Evolutionary conservation across 805 yeast species (phyloP), one percentile per base, ranked within the genome.

Genomic region (Hanseniaspora valbyensis): DNA sequence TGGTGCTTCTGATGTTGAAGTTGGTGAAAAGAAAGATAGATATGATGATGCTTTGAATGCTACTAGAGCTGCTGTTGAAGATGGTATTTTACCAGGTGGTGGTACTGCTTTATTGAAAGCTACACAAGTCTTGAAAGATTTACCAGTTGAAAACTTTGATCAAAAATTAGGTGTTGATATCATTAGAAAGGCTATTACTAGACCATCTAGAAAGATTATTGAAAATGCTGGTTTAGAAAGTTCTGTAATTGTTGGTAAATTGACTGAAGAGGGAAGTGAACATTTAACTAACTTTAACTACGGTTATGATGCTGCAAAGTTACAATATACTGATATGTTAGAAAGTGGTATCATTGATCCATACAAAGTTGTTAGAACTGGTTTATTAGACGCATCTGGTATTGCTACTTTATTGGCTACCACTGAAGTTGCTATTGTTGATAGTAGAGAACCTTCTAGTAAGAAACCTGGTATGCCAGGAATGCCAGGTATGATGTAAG

Each of bases 1-100:
- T 67, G 98, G 98, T 59, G 68, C 95, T 42, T 83, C 95, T 21
- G 97, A 92, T 73, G 84, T 92, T 58, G 97, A 92, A 73, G 98
- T 92, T 58, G 94, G 96, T 64, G 98, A 92, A 76, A 92, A 92
- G 92, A 92, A 92, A 76, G 98, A 92, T 69, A 83, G 98, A 72
- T 86, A 88, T 65, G 97, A 92, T 62, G 98, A 92, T 73, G 97
- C 98, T 25, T 77, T 92, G 66, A 90, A 92, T 66, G 96, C 98
- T 52, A 92, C 97, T 49, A 87, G 97, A 71, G 96, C 98, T 53
- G 98, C 98, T 57, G 95, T 92, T 56, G 90, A 90, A 71, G 95
- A 87, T 71, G 98, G 98, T 72, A 88, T 92, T 65, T 77, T 92
- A 58, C 98, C 98, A 65, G 98, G 98, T 73, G 98, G 98, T 68